Conservation (phyloP, 2,329 filamentous ascomycete genomes). For the Trichoderma polysporum region DNA sequence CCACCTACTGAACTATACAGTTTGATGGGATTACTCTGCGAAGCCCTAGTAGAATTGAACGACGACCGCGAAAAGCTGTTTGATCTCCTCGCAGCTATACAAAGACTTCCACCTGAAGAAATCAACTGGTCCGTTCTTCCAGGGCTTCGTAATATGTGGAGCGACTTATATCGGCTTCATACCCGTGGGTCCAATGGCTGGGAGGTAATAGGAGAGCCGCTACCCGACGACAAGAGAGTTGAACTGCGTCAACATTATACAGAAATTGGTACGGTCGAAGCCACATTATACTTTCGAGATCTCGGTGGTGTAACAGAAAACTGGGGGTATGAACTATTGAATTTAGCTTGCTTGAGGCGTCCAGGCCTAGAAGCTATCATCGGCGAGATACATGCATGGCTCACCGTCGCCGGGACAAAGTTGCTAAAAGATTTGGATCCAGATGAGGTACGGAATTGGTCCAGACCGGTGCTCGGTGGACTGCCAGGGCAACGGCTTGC, state of each 20-base stretch:
- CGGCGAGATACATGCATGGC: conserved; percentile 9
- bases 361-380: neutral
- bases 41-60: neutral
- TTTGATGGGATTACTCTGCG: neutral
- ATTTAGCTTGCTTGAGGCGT: neutral
- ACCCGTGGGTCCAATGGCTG: neutral
- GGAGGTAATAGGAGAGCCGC: conserved; percentile 2
- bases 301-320: conserved; percentile 2
- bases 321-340: neutral
- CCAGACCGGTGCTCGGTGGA: neutral
- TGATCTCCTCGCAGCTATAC: neutral
- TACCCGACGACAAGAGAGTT: neutral
- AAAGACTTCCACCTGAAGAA: neutral
- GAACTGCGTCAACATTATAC: neutral
- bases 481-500: conserved; percentile 1
- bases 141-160: neutral
- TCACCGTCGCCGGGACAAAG: neutral
- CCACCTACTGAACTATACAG: neutral
- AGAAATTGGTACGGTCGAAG: neutral
- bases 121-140: conserved; percentile 1
- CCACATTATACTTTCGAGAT: neutral
- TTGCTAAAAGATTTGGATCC: neutral
- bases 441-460: neutral
- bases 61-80: neutral
- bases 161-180: neutral